Conservation (phyloP, 1,284 basidiomycete genomes). For the Flammula alnicola region DNA sequence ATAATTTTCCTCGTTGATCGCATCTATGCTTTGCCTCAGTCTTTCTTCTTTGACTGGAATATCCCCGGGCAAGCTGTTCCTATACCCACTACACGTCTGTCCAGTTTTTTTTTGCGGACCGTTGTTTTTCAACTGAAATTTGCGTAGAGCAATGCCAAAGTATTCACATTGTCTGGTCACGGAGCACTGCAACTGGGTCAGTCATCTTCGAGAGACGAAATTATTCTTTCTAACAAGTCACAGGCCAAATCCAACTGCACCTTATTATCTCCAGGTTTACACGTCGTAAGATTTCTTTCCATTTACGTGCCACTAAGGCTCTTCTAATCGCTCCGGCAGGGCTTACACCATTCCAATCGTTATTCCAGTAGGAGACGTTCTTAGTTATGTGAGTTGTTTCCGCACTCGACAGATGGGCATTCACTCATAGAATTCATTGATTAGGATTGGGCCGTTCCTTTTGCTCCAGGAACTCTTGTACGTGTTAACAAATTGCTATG, state of each 20-base stretch:
- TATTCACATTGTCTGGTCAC: constrained; percentile 54
- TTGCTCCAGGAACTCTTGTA: constrained; percentile 57
- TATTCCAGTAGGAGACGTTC: constrained; percentile 49
- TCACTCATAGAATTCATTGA: constrained; percentile 1
- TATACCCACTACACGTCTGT: constrained; percentile 51
- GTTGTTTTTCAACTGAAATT: constrained; percentile 8
- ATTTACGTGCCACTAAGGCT: neutral
- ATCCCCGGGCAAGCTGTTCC: constrained; percentile 43
- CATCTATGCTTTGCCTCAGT: constrained; percentile 39
- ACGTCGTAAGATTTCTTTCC: constrained; percentile 50
- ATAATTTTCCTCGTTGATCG: constrained; percentile 8
- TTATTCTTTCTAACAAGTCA: constrained; percentile 1
- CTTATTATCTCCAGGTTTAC: constrained; percentile 65
- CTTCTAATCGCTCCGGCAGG: constrained; percentile 34
- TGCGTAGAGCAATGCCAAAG: constrained; percentile 56
- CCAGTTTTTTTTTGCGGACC: neutral
- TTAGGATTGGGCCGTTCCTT: constrained; percentile 63
- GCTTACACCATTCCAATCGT: constrained; percentile 56
- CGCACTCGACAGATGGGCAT: neutral
- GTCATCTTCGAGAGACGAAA: constrained; percentile 21
- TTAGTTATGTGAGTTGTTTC: constrained; percentile 47
- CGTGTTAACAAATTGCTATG: constrained; percentile 11
- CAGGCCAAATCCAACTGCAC: constrained; percentile 59
- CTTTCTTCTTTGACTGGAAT: constrained; percentile 61
- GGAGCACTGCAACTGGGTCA: constrained; percentile 52